These are phyloP conservation scores for Hypoxylon lienhwacheense DNA, from an alignment of 495 filamentous ascomycete species.

Conservation along the genomic window DNA sequence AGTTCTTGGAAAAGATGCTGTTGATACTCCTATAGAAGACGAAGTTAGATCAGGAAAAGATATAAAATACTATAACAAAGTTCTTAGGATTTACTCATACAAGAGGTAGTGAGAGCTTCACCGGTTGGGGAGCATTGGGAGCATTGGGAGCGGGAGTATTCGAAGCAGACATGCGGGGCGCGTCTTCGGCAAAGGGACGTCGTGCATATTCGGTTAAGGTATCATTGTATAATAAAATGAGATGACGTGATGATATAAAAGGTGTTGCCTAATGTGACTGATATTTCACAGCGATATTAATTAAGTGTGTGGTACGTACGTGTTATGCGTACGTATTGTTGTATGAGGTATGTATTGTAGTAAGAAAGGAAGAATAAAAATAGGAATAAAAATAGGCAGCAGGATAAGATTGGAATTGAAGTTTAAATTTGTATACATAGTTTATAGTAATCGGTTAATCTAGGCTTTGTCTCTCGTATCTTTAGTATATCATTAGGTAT, in stretches of 20 bases:
- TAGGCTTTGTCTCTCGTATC: too few species aligned
- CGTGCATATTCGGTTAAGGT: constrained; percentile 25
- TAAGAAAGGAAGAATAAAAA: too few species aligned
- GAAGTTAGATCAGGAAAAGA: constrained; percentile 15
- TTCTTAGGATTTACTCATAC: constrained; percentile 54
- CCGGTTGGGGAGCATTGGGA: constrained; percentile 65
- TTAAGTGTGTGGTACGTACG: constrained; percentile 17
- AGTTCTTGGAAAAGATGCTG: constrained; percentile 92
- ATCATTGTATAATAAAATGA: constrained; percentile 12
- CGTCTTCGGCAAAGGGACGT: constrained; percentile 26
- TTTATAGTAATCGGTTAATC: too few species aligned
- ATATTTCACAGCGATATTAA: too few species aligned
- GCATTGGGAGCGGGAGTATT: too few species aligned
- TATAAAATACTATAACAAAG: neutral
- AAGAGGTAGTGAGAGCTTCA: constrained; percentile 91
- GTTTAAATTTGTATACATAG: too few species aligned
- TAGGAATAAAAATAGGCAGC: too few species aligned
- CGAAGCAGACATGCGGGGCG: constrained; percentile 53
- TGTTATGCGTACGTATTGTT: constrained; percentile 7
- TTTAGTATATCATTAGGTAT: too few species aligned
- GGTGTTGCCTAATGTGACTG: too few species aligned
- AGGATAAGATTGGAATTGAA: too few species aligned
- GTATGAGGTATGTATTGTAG: too few species aligned
- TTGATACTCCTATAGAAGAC: constrained; percentile 63
- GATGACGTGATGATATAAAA: neutral